Evolutionary conservation across 176 grass and related monocot genomes (phyloP).

Genomic region (Tuctoria greenei): DNA sequence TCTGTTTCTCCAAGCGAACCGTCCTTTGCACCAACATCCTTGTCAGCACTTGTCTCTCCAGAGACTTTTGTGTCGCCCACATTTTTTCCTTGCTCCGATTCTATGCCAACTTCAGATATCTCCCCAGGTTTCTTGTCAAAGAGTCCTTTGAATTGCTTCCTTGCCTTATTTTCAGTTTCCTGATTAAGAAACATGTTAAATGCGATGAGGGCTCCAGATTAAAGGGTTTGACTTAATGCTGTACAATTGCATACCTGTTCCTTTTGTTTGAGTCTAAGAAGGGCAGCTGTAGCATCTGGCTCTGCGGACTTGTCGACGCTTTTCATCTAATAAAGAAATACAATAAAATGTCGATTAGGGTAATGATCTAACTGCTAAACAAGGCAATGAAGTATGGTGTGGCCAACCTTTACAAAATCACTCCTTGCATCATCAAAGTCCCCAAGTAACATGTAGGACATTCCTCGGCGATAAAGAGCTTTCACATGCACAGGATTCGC

Average conservation of each 20-base stretch:
- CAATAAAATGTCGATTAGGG: neutral
- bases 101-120: constrained; percentile 63
- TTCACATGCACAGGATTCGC: constrained; percentile 80
- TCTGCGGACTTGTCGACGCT: constrained; percentile 71
- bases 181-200: constrained; percentile 25
- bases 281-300: constrained; percentile 71
- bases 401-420: constrained; percentile 87
- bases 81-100: constrained; percentile 28
- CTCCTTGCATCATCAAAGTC: constrained; percentile 86
- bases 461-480: constrained; percentile 86
- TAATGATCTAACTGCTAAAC: neutral
- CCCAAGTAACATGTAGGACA: constrained; percentile 73
- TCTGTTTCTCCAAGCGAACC: constrained; percentile 13
- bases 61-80: neutral
- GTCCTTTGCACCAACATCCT: constrained; percentile 10
- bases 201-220: neutral
- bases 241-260: constrained; percentile 56
- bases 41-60: constrained; percentile 32
- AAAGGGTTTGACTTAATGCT: neutral
- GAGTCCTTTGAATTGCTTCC: constrained; percentile 95
- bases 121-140: constrained; percentile 97
- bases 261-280: constrained; percentile 78
- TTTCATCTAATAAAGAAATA: constrained; percentile 62
- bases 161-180: constrained; percentile 77
- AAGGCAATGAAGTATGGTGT: neutral